These are phyloP conservation scores for Mucor indicus DNA, from an alignment of 371 early-diverging fungal genomes.

Conservation along the genomic window DNA sequence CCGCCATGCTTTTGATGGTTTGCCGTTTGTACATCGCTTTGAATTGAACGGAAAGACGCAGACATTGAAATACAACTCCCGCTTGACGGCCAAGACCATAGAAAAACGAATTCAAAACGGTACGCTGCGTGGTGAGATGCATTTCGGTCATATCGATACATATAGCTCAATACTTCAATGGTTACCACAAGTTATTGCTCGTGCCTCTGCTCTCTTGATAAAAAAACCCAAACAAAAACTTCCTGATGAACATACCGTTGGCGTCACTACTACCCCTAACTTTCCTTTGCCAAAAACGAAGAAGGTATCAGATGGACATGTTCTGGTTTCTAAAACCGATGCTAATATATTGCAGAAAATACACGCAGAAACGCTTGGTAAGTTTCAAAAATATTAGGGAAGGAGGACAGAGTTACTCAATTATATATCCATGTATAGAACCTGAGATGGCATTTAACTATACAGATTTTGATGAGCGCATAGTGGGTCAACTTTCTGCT, in stretches of 20 bases:
- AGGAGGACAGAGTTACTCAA: too few species aligned
- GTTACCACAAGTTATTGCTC: not conserved
- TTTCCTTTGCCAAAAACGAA: slow-evolving; percentile 40
- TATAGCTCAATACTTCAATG: slow-evolving; percentile 5
- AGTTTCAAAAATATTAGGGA: not conserved
- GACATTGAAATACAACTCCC: slow-evolving; percentile 27
- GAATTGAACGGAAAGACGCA: slow-evolving; percentile 22
- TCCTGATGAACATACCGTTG: slow-evolving; percentile 28
- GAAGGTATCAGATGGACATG: not conserved
- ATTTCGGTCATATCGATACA: slow-evolving; percentile 22
- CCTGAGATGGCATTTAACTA: slow-evolving; percentile 54
- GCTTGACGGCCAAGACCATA: slow-evolving; percentile 20
- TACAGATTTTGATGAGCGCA: slow-evolving; percentile 33
- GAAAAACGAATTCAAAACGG: slow-evolving; percentile 10
- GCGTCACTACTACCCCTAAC: slow-evolving; percentile 55
- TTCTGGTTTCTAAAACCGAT: slow-evolving; percentile 56
- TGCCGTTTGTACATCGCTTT: slow-evolving; percentile 39
- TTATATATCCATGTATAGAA: too few species aligned
- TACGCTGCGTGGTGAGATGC: not conserved
- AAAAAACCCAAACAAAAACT: too few species aligned
- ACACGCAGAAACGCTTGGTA: slow-evolving; percentile 58
- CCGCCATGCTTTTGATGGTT: slow-evolving; percentile 43
- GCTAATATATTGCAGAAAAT: slow-evolving; percentile 58
- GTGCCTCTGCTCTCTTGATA: too few species aligned
- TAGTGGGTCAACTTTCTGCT: slow-evolving; percentile 45